Evolutionary conservation across 2,329 filamentous ascomycete genomes (phyloP).

Genomic region (Ceratocystis alfenasii): DNA sequence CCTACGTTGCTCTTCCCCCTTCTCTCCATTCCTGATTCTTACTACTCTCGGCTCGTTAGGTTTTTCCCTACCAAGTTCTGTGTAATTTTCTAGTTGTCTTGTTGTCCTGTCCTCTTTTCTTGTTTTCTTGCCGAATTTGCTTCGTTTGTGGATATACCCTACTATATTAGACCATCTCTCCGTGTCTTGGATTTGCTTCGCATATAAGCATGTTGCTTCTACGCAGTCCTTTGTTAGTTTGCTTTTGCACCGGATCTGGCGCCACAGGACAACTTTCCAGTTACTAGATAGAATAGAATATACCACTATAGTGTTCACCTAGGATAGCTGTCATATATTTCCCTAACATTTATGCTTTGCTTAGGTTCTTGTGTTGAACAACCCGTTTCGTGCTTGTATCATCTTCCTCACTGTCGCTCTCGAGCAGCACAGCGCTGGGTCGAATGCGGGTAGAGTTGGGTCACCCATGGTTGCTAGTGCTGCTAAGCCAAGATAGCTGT

Average conservation of each 20-base stretch:
- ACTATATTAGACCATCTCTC: slow-evolving; percentile 4
- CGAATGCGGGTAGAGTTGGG: slow-evolving; percentile 54
- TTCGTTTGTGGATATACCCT: slow-evolving; percentile 9
- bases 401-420: slow-evolving; percentile 43
- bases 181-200: neutral
- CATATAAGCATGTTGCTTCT: neutral
- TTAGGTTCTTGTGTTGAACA: slow-evolving; percentile 3
- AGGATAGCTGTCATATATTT: too few species aligned
- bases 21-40: slow-evolving; percentile 15
- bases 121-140: neutral
- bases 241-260: neutral
- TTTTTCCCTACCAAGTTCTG: neutral
- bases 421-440: slow-evolving; percentile 66
- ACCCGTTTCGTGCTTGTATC: slow-evolving; percentile 33
- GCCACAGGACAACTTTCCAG: neutral
- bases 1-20: too few species aligned
- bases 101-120: neutral
- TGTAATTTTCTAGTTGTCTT: neutral
- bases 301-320: slow-evolving; percentile 9
- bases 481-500: slow-evolving; percentile 78
- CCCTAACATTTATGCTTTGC: too few species aligned
- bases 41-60: neutral
- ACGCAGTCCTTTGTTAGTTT: neutral
- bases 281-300: slow-evolving; percentile 16
- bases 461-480: slow-evolving; percentile 65